Base-by-base conservation (phyloP, 2,329 filamentous ascomycete genomes). In the Diaporthe citriasiana region DNA sequence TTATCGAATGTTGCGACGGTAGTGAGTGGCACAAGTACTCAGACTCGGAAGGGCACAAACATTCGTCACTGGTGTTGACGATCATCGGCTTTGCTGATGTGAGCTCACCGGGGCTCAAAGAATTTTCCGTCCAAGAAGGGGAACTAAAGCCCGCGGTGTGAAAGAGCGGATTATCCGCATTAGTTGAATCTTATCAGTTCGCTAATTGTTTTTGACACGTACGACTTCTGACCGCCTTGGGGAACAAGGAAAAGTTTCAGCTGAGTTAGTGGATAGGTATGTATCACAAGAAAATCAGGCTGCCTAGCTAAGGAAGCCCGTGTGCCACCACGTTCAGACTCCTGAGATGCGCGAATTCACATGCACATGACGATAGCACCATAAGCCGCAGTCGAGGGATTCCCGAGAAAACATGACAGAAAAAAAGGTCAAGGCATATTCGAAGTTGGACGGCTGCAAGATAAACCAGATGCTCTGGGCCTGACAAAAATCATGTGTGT, bases 1-100 rank as follows among this genome's bases (percentile, higher is more conserved):
- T 50, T 2, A 6, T 19, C 19, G n/a, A 3, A n/a, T 9, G n/a
- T n/a, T 1, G 7, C 17, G 6, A 22, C 9, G 1, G 22, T n/a
- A n/a, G 4, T 50, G 7, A 22, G 45, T 50, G 22, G n/a, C 7
- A 50, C 2, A n/a, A 12, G 6, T 3, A n/a, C 7, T 50, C 6
- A 13, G 12, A 50, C 12, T 50, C 45, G 22, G 1, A 8, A n/a
- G 8, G 15, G 4, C 1, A n/a, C 45, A n/a, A 50, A 50, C 12
- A n/a, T 50, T 50, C 19, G 45, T 50, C 45, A n/a, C 22, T 50
- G 22, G 22, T 50, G 8, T 50, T n/a, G 45, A n/a, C 22, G 45
- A 12, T n/a, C 45, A 10, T n/a, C 22, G 45, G 45, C 19, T 22
- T 12, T 50, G 45, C 45, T 50, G 45, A 50, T 19, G 45, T 50